These are phyloP conservation scores for Uronychia setigera DNA, from an alignment of 73 alveolate species.

Conservation along the genomic window DNA sequence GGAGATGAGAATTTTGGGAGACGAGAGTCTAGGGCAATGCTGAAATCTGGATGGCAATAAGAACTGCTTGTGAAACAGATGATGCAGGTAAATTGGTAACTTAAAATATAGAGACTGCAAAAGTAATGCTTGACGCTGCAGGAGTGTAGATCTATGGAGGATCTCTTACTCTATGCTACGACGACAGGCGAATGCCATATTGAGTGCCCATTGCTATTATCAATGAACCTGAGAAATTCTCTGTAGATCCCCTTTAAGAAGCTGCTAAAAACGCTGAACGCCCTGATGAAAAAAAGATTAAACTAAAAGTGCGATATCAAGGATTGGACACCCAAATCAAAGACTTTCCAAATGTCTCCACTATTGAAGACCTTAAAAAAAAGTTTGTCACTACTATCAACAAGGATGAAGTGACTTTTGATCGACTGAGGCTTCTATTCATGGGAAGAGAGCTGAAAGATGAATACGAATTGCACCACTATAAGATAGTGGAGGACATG, in stretches of 20 bases:
- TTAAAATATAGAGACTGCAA: background rate
- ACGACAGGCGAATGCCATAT: background rate
- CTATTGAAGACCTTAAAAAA: background rate
- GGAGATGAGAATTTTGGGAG: background rate
- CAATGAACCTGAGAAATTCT: background rate
- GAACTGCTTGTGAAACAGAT: background rate
- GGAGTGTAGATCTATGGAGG: background rate
- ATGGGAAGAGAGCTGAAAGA: background rate
- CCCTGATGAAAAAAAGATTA: background rate
- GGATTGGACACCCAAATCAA: background rate
- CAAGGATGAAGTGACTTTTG: background rate
- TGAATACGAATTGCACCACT: background rate
- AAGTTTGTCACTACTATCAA: background rate
- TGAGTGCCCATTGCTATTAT: background rate
- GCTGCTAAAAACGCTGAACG: background rate
- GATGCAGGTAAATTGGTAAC: background rate
- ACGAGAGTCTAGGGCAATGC: background rate
- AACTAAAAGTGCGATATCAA: background rate
- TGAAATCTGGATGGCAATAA: background rate
- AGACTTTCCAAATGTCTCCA: background rate
- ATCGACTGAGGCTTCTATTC: background rate
- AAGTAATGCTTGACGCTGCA: background rate
- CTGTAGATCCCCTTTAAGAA: background rate
- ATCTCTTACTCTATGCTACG: background rate
- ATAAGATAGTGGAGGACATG: too few relatives aligned